Conservation (phyloP, 2,329 filamentous ascomycete genomes). For the Trichoderma sp. region DNA sequence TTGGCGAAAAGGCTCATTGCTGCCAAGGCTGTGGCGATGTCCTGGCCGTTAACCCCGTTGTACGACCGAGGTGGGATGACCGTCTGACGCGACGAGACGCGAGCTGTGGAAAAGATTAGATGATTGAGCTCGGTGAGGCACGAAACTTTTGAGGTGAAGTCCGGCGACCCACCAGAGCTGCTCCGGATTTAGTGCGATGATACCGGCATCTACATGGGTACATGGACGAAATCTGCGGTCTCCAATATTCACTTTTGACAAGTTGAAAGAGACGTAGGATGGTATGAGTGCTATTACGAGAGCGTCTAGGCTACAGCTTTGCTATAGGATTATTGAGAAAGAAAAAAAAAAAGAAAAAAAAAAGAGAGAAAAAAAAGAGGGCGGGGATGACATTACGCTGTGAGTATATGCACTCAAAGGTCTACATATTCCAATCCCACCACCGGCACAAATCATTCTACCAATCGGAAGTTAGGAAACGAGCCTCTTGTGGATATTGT, state of each 20-base stretch:
- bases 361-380: no score
- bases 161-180: constrained; percentile 16
- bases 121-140: neutral
- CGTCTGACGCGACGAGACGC: neutral
- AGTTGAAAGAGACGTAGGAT: neutral
- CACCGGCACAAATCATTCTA: neutral
- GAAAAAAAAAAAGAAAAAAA: neutral
- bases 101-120: neutral
- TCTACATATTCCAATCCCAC: neutral
- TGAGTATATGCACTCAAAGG: no score
- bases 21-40: neutral
- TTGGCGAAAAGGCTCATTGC: constrained; percentile 66
- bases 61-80: neutral
- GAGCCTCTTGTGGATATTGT: neutral
- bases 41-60: neutral
- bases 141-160: constrained; percentile 13
- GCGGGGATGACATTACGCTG: no score
- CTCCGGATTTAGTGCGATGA: neutral
- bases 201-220: neutral
- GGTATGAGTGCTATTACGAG: neutral
- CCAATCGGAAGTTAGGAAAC: neutral
- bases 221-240: neutral
- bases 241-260: neutral
- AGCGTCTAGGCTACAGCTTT: neutral
- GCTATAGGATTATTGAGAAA: neutral